Base-by-base conservation (phyloP, 2,329 filamentous ascomycete species). In the Rhexocercosporidium sp. region DNA sequence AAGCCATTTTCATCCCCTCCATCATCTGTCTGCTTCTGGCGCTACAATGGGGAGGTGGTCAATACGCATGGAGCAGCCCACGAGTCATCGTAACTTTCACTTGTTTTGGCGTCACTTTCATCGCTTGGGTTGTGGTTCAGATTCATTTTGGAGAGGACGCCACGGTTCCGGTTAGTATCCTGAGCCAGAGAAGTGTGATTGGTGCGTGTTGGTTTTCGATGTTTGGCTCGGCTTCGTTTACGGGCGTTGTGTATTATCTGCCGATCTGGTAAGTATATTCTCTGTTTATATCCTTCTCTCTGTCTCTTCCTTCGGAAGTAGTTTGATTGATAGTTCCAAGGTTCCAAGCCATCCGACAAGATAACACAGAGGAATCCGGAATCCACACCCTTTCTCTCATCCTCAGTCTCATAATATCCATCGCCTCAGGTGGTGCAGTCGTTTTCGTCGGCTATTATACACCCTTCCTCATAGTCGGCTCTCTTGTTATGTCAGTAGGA, bases 231-330 rank as follows among this genome's bases (percentile, higher is more conserved):
- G 67, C 65, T 47, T 69, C 72, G n/a, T 67, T 72, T 34, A 80
- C 68, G 47, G 69, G 78, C 27, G 71, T 81, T 51, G 81, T 79
- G 69, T 80, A 82, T 25, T 79, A 79, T 37, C 77, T 82, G 51
- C 80, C 84, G 51, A 83, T 85, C 67, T 80, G 82, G 72, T 82
- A 1, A 16, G 61, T 51, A n/a, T n/a, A n/a, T n/a, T n/a, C n/a
- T n/a, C n/a, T n/a, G n/a, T 1, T 14, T 60, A 20, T 14, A 2
- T 3, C 18, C 57, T 44, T 22, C 18, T 8, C 7, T 22, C n/a
- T 25, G 14, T 18, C 49, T 31, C 25, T 53, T 9, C 18, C 12
- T n/a, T 37, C n/a, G 11, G 18, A 59, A 4, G 12, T 59, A n/a
- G 4, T 31, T 31, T 31, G 29, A 31, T 9, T 31, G 9, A 31